Conservation (phyloP, 225 moss, liverwort and hornwort species). For the Straminergon stramineum region DNA sequence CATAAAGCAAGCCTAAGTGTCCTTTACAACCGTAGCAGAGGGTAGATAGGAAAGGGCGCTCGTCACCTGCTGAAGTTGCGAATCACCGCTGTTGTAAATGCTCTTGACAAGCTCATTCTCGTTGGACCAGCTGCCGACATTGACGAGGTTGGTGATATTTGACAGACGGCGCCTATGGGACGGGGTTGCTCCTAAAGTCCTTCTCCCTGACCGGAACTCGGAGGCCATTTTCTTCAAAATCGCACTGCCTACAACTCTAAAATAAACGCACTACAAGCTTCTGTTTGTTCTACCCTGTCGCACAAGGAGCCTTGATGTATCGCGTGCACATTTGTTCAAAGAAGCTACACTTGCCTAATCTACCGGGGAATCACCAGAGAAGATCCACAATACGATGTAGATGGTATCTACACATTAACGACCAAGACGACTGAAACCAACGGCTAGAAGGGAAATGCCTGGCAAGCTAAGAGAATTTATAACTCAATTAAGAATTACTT, state of each 20-base stretch:
- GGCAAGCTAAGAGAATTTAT: not conserved
- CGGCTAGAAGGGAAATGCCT: not conserved
- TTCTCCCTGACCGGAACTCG: constrained; percentile 30
- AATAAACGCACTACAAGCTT: not conserved
- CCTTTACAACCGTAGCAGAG: not conserved
- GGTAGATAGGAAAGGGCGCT: not conserved
- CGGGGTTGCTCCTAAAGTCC: constrained; percentile 16
- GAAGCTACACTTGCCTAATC: not conserved
- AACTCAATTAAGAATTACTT: not conserved
- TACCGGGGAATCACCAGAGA: not conserved
- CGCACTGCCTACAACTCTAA: not conserved
- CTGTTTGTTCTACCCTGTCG: not conserved
- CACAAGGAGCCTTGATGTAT: not conserved
- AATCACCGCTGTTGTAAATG: constrained; percentile 20
- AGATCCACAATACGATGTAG: not conserved
- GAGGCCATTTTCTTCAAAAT: constrained; percentile 21
- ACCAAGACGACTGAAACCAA: not conserved
- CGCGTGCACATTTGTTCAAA: not conserved
- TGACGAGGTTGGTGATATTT: constrained; percentile 44
- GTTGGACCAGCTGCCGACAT: constrained; percentile 29
- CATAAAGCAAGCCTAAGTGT: not conserved
- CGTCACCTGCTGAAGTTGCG: constrained; percentile 43
- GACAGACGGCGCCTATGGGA: constrained; percentile 41
- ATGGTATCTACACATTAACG: not conserved
- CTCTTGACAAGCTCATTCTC: constrained; percentile 47